These are phyloP conservation scores for Rhizophagus sp. DNA, from an alignment of 192 early-diverging fungal genomes.

Conservation along the genomic window DNA sequence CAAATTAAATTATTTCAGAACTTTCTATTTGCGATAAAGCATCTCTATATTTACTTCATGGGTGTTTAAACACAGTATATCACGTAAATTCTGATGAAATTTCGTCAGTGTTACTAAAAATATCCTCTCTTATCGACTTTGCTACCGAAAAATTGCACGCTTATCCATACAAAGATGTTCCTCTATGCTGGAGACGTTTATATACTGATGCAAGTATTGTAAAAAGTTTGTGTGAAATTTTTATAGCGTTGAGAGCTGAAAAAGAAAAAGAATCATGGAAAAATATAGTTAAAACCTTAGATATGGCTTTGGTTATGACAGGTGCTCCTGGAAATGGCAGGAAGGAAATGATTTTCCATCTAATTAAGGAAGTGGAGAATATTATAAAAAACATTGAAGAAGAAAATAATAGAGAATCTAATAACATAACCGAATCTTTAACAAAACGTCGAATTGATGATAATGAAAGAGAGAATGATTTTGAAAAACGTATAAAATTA, in stretches of 20 bases:
- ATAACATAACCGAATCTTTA: neutral
- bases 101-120: conserved; percentile 17
- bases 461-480: neutral
- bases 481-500: conserved; percentile 17
- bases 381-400: conserved; percentile 20
- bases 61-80: neutral
- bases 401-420: neutral
- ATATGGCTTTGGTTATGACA: conserved; percentile 57
- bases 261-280: conserved; percentile 19
- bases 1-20: neutral
- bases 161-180: conserved; percentile 53
- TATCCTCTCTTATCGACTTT: conserved; percentile 35
- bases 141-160: conserved; percentile 40
- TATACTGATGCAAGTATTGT: conserved; percentile 53
- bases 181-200: conserved; percentile 48
- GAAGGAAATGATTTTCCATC: conserved; percentile 33
- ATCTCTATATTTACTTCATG: conserved; percentile 1
- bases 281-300: conserved; percentile 47
- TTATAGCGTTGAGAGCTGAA: neutral
- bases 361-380: conserved; percentile 33
- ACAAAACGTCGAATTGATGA: conserved; percentile 29
- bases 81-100: neutral
- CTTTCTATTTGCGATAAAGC: conserved; percentile 1
- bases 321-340: conserved; percentile 48
- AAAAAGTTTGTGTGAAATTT: conserved; percentile 34